Conservation (phyloP, 2,329 filamentous ascomycete species). For the Pestalotiopsis sp. region DNA sequence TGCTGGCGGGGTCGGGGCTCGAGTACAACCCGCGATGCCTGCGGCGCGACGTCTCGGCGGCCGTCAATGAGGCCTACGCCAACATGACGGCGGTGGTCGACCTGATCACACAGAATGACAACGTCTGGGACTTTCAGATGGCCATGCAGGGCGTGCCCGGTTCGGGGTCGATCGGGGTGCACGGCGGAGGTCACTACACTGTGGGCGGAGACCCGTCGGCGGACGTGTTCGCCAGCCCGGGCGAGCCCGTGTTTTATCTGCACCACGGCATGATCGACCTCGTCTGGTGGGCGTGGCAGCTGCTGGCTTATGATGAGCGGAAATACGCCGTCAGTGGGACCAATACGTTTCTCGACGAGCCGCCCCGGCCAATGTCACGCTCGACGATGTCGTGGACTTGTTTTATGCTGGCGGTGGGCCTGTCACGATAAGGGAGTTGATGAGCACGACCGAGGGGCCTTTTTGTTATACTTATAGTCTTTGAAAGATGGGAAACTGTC, state of each 20-base stretch:
- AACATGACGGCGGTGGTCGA: constrained; percentile 30
- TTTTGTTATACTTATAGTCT: constrained; percentile 18
- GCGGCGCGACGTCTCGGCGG: constrained; percentile 21
- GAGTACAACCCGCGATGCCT: constrained; percentile 37
- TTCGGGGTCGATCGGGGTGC: constrained; percentile 26
- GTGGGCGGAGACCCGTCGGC: constrained; percentile 26
- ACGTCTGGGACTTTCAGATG: constrained; percentile 36
- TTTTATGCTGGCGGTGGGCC: constrained; percentile 22
- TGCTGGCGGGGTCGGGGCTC: constrained; percentile 19
- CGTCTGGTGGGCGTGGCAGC: constrained; percentile 24
- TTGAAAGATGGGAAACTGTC: neutral
- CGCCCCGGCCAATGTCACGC: constrained; percentile 21
- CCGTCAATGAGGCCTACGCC: constrained; percentile 23
- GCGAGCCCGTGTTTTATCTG: constrained; percentile 19
- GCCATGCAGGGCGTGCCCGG: constrained; percentile 35
- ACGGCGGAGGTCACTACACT: constrained; percentile 29
- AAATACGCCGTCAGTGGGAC: constrained; percentile 20
- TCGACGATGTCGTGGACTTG: constrained; percentile 24
- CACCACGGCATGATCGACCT: constrained; percentile 20
- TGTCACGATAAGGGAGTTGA: constrained; percentile 26
- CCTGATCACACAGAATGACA: constrained; percentile 16
- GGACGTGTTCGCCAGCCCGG: neutral
- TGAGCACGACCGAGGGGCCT: constrained; percentile 27
- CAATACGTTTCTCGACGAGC: constrained; percentile 25
- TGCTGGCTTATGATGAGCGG: constrained; percentile 12